phyloP scores from a whole-genome alignment of 2,329 filamentous ascomycete genomes.

The Colletotrichum sp. region DNA sequence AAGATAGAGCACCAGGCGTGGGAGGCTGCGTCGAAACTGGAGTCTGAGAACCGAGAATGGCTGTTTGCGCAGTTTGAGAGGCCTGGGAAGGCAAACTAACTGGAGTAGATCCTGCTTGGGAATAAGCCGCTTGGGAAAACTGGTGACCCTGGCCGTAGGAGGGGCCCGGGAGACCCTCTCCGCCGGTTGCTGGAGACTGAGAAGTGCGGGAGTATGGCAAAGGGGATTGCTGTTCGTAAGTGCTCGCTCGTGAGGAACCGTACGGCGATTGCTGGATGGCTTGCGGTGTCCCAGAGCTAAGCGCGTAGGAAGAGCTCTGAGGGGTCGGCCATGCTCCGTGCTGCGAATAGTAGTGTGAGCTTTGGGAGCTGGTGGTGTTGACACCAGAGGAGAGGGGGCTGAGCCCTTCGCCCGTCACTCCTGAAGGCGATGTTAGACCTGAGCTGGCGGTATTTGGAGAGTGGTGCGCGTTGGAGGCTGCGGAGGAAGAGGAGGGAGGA shows the following conservation, averaged over 20 bases:
- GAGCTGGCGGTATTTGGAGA: constrained; percentile 43
- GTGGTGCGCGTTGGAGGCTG: constrained; percentile 46
- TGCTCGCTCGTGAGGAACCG: constrained; percentile 5
- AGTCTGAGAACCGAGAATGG: constrained; percentile 56
- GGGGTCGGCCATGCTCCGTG: constrained; percentile 66
- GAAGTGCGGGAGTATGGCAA: constrained; percentile 43
- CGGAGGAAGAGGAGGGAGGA: constrained; percentile 49
- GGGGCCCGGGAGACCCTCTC: constrained; percentile 68
- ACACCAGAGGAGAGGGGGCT: constrained; percentile 66
- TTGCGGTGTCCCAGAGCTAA: constrained; percentile 56
- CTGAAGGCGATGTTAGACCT: constrained; percentile 60
- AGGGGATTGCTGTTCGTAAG: constrained; percentile 57
- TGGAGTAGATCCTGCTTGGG: constrained; percentile 42
- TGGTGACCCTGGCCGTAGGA: constrained; percentile 71
- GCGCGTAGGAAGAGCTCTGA: constrained; percentile 55
- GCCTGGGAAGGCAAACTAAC: constrained; percentile 36
- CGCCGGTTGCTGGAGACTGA: constrained; percentile 56
- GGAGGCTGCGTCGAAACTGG: constrained; percentile 46
- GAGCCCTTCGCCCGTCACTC: constrained; percentile 63
- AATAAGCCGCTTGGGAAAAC: constrained; percentile 66
- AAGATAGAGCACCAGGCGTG: constrained; percentile 55
- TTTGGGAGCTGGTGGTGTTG: constrained; percentile 62
- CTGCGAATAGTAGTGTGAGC: constrained; percentile 48
- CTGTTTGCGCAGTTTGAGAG: constrained; percentile 27
- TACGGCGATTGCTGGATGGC: not conserved